phyloP scores from a whole-genome alignment of 2,329 filamentous ascomycete genomes.

The Hypoxylon sp. region DNA sequence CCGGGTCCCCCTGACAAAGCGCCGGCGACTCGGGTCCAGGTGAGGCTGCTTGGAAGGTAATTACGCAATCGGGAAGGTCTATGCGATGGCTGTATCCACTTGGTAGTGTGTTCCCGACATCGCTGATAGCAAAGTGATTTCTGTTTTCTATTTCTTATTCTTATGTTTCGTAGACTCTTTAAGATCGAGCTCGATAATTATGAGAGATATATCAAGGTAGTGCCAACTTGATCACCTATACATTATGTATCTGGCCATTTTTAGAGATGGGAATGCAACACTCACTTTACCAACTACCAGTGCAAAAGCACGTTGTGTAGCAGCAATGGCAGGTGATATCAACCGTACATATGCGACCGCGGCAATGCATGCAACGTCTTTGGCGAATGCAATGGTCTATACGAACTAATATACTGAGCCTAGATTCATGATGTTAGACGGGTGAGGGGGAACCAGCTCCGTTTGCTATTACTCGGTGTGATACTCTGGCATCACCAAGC shows the following conservation, averaged over 20 bases:
- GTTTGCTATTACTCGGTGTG: no score
- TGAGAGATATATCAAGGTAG: background rate
- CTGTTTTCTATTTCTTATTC: no score
- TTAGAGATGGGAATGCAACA: constrained; percentile 3
- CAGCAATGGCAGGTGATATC: constrained; percentile 12
- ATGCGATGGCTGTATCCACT: constrained; percentile 29
- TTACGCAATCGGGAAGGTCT: constrained; percentile 35
- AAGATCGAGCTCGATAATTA: no score
- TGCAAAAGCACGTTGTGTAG: constrained; percentile 12
- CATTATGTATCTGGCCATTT: background rate
- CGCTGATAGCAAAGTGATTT: constrained; percentile 12
- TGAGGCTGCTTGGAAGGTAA: constrained; percentile 13
- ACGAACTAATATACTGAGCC: no score
- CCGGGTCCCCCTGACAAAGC: constrained; percentile 21
- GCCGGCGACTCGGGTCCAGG: constrained; percentile 21
- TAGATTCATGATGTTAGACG: no score
- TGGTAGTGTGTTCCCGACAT: constrained; percentile 23
- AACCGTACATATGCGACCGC: constrained; percentile 10
- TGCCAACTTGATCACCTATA: no score
- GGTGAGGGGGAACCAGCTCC: no score
- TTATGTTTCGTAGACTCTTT: no score
- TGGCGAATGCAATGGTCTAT: constrained; percentile 4
- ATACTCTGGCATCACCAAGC: no score
- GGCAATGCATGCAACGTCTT: constrained; percentile 25
- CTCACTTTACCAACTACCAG: constrained; percentile 5